phyloP scores from a whole-genome alignment of 139 green algal genomes.

The Diplosphaera chodatii region DNA sequence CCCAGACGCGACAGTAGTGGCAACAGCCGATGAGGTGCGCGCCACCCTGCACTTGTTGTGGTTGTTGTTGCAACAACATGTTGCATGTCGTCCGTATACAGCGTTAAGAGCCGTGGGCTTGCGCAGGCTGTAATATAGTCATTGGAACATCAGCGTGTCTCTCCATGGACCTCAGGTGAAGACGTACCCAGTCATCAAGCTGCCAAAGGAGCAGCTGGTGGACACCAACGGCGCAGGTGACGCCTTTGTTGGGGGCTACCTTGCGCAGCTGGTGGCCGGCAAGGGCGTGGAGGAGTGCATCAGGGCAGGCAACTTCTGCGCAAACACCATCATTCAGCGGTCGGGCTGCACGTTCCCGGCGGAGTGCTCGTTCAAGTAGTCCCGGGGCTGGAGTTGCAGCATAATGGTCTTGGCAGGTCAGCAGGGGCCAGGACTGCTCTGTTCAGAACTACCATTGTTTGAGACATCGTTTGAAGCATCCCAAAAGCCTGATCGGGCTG shows the following conservation, averaged over 20 bases:
- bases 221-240: slow-evolving; percentile 97
- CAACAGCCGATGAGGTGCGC: slow-evolving; percentile 54
- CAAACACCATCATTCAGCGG: slow-evolving; percentile 89
- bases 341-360: slow-evolving; percentile 78
- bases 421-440: too few species aligned
- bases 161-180: slow-evolving; percentile 19
- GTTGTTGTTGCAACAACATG: too few species aligned
- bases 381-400: too few species aligned
- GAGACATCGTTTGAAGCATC: too few species aligned
- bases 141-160: not conserved
- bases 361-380: slow-evolving; percentile 37
- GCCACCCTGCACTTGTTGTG: too few species aligned
- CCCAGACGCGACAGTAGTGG: slow-evolving; percentile 82
- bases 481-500: too few species aligned
- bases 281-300: slow-evolving; percentile 74
- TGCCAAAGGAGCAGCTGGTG: slow-evolving; percentile 84
- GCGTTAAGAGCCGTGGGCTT: too few species aligned
- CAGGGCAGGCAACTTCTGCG: slow-evolving; percentile 89
- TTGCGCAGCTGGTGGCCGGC: slow-evolving; percentile 84
- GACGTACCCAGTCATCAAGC: slow-evolving; percentile 51
- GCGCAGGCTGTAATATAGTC: too few species aligned
- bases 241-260: slow-evolving; percentile 96
- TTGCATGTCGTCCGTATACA: too few species aligned
- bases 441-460: too few species aligned
- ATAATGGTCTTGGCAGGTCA: too few species aligned